phyloP scores from a whole-genome alignment of 768 basidiomycete species.

The Mycena vitilis region DNA sequence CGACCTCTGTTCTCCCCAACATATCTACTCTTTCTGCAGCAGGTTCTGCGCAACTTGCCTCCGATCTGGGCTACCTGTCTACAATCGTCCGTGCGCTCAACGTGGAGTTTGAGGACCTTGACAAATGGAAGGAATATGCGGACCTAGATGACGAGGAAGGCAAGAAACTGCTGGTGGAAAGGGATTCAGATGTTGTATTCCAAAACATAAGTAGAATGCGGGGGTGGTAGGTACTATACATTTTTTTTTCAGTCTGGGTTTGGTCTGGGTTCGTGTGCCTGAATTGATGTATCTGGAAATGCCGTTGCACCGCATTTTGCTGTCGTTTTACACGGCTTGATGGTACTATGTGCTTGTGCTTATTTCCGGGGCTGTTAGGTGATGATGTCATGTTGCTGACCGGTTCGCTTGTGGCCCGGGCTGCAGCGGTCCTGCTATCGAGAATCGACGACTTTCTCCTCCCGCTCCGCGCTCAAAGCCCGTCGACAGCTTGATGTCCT shows the following conservation, averaged over 20 bases:
- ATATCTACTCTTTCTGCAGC: slow-evolving; percentile 70
- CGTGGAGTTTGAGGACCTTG: slow-evolving; percentile 85
- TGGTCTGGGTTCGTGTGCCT: no score
- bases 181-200: slow-evolving; percentile 25
- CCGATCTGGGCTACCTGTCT: slow-evolving; percentile 89
- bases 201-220: slow-evolving; percentile 30
- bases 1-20: slow-evolving; percentile 73
- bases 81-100: slow-evolving; percentile 93
- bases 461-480: background rate
- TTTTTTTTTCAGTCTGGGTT: no score
- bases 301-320: no score
- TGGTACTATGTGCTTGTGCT: no score
- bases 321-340: no score
- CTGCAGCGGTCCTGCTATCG: no score
- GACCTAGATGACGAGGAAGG: slow-evolving; percentile 69
- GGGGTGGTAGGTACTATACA: slow-evolving; percentile 14
- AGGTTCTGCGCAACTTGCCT: slow-evolving; percentile 86
- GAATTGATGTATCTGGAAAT: background rate
- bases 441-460: no score
- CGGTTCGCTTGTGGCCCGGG: no score
- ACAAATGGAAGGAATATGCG: slow-evolving; percentile 81
- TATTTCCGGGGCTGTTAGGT: no score
- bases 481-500: slow-evolving; percentile 6
- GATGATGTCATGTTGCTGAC: no score
- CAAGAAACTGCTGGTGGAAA: slow-evolving; percentile 37